Base-by-base conservation (phyloP, 345 rosid species). In the Aquilaria sinensis region DNA sequence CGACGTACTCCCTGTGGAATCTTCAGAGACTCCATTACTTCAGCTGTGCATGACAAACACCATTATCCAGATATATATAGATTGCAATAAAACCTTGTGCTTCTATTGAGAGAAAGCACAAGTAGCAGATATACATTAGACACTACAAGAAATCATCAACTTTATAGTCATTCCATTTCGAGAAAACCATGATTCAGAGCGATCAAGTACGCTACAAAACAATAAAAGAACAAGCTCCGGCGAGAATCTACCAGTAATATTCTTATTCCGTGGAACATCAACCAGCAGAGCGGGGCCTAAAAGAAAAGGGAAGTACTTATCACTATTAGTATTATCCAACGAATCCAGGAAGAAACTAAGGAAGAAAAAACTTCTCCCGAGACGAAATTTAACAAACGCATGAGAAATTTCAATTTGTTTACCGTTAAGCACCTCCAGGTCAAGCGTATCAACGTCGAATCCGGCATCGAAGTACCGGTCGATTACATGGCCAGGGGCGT, bases 401-500 rank as follows among this genome's bases (percentile, higher is more conserved):
- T 34, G 12, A 58, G 12, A 31, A 8, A 31, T 3, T n/a, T 6
- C 5, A 12, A 10, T 16, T 2, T 9, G 31, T 6, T 55, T 58
- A 85, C 96, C 96, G n/a, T 88, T 88, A 0, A 86, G 82, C 4
- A 67, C 65, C 56, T 61, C 76, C 69, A 87, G 81, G 65, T 94
- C 96, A n/a, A 94, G 95, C 11, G 99, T 83, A 52, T 94, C 99
- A 32, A 82, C 83, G 56, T 94, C 99, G 50, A 83, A 94, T 13
- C 96, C 96, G 41, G 96, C 96, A 59, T 94, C 96, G 61, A 86
- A 94, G 72, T 90, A 90, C 43, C 80, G 79, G 57, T 90, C 99
- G 32, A 72, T 76, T 62, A 94, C 87, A 59, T 94, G 99, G 1
- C 99, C 97, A 2, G 99, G 97, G 9, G 99, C 90, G 58, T 94